Conservation (phyloP, 768 basidiomycete genomes). For the Polyporus arcularius region DNA sequence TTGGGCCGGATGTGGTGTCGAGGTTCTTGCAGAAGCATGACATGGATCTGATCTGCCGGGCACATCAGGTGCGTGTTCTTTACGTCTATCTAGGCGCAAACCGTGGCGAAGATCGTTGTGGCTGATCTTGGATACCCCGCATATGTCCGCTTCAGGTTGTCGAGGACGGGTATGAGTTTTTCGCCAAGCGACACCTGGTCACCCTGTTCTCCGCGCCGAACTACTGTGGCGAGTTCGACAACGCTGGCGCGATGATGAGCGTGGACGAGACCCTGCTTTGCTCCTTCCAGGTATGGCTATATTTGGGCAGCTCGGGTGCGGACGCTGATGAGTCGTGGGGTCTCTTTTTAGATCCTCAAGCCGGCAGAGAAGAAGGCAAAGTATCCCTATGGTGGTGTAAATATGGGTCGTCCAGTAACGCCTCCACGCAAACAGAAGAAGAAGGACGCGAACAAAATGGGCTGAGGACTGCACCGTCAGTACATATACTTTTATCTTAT, state of each 20-base stretch:
- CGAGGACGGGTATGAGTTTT: constrained; percentile 99
- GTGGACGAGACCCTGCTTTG: constrained; percentile 97
- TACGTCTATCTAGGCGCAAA: background rate
- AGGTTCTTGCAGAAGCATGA: constrained; percentile 99
- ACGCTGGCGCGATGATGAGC: constrained; percentile 99
- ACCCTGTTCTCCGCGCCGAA: constrained; percentile 97
- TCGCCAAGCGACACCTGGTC: constrained; percentile 95
- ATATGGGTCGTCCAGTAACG: constrained; percentile 86
- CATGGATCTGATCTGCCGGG: constrained; percentile 98
- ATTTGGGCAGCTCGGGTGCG: constrained; percentile 3
- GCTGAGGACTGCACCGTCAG: constrained; percentile 31
- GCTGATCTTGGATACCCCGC: background rate
- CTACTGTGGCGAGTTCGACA: constrained; percentile 97
- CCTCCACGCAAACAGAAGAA: constrained; percentile 98
- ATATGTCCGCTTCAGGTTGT: constrained; percentile 65
- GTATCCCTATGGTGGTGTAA: constrained; percentile 85
- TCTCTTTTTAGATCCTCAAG: constrained; percentile 78
- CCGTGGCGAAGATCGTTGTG: background rate
- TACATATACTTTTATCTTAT: constrained; percentile 23
- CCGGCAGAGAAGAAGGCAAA: constrained; percentile 99
- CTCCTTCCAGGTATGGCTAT: constrained; percentile 83
- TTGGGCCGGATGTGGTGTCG: constrained; percentile 97
- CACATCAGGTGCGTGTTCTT: constrained; percentile 73
- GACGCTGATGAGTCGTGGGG: background rate
- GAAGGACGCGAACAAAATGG: constrained; percentile 76